Base-by-base conservation (phyloP, 306 rosid genomes). In the Castanea mollissima region DNA sequence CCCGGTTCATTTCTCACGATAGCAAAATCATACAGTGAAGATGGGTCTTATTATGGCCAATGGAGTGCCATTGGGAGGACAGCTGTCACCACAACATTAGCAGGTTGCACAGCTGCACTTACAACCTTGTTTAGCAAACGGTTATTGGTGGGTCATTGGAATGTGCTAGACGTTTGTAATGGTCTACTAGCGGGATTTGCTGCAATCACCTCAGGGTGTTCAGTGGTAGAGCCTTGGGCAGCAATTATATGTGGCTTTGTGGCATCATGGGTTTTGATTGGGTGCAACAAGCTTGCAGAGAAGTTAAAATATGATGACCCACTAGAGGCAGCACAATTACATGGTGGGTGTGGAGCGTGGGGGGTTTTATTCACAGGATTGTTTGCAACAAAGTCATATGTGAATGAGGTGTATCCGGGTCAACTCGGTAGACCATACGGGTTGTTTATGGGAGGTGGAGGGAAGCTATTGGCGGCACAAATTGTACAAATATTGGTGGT, bases 311-410 rank as follows among this genome's bases (percentile, higher is more conserved):
- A 87, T 62, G 97, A 93, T 13, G 97, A 91, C 38, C 98, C 97
- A 0, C 56, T 93, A 2, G 98, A 93, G 80, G 98, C 97, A 6
- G 93, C 94, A 25, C 97, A 93, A 38, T 83, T 93, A 0, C 98
- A 93, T 75, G 97, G 97, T 0, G 97, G 97, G 31, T 93, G 98
- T 9, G 97, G 98, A 6, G 90, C 92, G 64, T 93, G 94, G 97
- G 98, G 98, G 0, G 29, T 93, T 3, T 8, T 93, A 46, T 93
- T 91, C 81, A 93, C 97, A 0, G 94, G 97, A 1, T 18, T 93
- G 63, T 90, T 93, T 5, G 97, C 97, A 0, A 83, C 79, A 18
- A 1, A 74, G 69, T 57, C n/a, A 8, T 93, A 88, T 49, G 93
- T 93, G 74, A 72, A 21, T 0, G 91, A 93, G 77, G 86, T 87